These are phyloP conservation scores for Straminergon stramineum DNA, from an alignment of 225 moss, liverwort and hornwort species.

Conservation along the genomic window DNA sequence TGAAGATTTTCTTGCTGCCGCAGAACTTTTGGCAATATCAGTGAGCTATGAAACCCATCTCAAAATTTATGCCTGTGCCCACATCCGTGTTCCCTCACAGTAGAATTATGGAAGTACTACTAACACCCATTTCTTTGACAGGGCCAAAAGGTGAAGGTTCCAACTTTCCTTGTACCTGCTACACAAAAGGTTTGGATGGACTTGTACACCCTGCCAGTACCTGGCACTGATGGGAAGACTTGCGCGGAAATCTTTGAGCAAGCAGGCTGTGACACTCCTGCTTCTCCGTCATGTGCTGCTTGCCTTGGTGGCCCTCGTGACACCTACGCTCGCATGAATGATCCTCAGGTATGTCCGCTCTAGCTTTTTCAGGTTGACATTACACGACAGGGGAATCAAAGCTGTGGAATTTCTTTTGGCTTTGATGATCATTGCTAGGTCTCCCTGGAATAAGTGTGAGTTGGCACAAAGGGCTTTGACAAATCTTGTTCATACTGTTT, in stretches of 20 bases:
- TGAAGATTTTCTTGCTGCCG: slow-evolving; percentile 89
- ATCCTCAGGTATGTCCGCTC: slow-evolving; percentile 45
- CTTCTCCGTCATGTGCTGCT: slow-evolving; percentile 87
- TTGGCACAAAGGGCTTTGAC: background rate
- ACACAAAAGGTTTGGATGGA: slow-evolving; percentile 99
- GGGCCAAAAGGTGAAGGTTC: slow-evolving; percentile 81
- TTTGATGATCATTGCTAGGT: background rate
- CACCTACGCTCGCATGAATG: slow-evolving; percentile 84
- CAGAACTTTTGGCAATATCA: slow-evolving; percentile 61
- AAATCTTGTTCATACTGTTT: background rate
- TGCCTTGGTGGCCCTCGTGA: slow-evolving; percentile 88
- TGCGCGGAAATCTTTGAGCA: slow-evolving; percentile 73
- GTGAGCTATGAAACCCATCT: slow-evolving; percentile 7
- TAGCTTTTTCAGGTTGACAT: background rate
- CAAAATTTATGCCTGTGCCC: background rate
- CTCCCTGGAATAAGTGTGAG: background rate
- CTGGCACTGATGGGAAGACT: slow-evolving; percentile 73
- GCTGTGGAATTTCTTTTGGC: background rate
- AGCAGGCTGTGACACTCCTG: slow-evolving; percentile 80
- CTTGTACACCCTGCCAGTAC: slow-evolving; percentile 63
- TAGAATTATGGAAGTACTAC: background rate
- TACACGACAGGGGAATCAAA: background rate
- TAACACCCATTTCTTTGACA: background rate
- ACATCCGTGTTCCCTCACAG: background rate
- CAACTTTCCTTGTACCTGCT: slow-evolving; percentile 89